Conservation (phyloP, 2,329 filamentous ascomycete genomes). For the Diplodia scrobiculata region DNA sequence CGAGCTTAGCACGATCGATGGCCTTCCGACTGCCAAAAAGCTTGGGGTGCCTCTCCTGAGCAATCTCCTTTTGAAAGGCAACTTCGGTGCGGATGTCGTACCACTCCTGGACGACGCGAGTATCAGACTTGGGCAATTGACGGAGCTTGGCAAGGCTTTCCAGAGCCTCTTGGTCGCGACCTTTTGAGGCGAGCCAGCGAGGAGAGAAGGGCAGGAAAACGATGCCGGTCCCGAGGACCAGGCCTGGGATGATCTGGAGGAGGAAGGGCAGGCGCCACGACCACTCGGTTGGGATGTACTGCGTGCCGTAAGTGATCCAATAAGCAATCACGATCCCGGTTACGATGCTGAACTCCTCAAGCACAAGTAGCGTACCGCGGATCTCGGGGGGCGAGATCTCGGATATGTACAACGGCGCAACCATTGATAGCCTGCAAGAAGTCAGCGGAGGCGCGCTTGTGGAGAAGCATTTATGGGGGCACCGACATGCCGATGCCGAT, state of each 20-base stretch:
- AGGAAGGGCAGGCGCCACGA: constrained; percentile 53
- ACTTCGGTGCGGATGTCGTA: constrained; percentile 58
- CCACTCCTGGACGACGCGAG: constrained; percentile 57
- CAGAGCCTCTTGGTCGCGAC: constrained; percentile 54
- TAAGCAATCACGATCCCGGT: constrained; percentile 55
- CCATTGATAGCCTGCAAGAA: constrained; percentile 38
- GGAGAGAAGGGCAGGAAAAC: constrained; percentile 58
- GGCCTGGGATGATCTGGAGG: constrained; percentile 50
- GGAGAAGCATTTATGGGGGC: not conserved
- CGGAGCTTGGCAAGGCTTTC: constrained; percentile 54
- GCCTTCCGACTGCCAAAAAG: constrained; percentile 36
- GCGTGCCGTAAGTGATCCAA: constrained; percentile 59
- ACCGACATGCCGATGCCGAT: constrained; percentile 55
- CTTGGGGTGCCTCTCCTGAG: constrained; percentile 44
- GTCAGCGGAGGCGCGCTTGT: not conserved
- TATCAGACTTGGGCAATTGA: constrained; percentile 52
- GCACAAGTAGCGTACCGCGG: constrained; percentile 53
- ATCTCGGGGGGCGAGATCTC: constrained; percentile 56
- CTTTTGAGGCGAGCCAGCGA: constrained; percentile 55
- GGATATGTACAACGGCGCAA: constrained; percentile 57
- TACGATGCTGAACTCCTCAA: constrained; percentile 53
- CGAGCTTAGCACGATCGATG: constrained; percentile 47
- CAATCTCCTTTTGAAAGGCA: constrained; percentile 54
- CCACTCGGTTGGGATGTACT: constrained; percentile 47
- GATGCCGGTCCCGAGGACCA: constrained; percentile 48